Base-by-base conservation (phyloP, 768 basidiomycete species). In the Pleurotus djamor region DNA sequence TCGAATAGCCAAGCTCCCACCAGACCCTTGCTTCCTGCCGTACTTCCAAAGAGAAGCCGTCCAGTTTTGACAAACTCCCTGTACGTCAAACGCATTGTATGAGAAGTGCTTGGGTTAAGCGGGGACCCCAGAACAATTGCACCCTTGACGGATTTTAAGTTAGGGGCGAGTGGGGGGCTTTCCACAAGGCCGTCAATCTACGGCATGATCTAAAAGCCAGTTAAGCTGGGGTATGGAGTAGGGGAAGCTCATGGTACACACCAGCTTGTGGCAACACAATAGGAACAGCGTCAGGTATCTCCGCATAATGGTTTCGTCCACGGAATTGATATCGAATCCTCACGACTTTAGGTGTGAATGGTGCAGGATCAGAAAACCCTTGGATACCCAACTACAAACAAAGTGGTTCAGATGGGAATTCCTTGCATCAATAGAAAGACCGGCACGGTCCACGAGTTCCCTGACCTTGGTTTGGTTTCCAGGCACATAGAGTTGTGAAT, bases 301-400 rank as follows among this genome's bases (percentile, higher is more conserved):
- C 91, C 68, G 87, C 85, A 66, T 86, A 90, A 68, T 96, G 94
- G 72, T 75, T 66, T 60, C 82, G 81, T 44, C 85, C 86, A 66
- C 82, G 80, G 79, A 96, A 97, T 49, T 82, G 73, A 73, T 96
- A 96, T 48, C 85, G 83, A 41, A 96, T 77, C 34, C 84, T 79
- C 54, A 95, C 74, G 4, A 76, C 76, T 75, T 96, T 95, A 50
- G 80, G 72, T 57, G 82, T 78, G n/a, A 84, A 85, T 12, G 91
- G 87, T 14, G 87, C 86, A 58, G 91, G 90, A 74, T 96, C 94
- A 68, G 84, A 87, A 76, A 97, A 94, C n/a, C 94, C 94, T 67
- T 92, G 87, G 43, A 96, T 77, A 32, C 85, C 82, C 60, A 85
- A 76, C 91, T 90, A 64, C 38, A 56, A 37, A 60, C 47, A 59